Evolutionary conservation across 2,329 filamentous ascomycete species (phyloP), one percentile per base, ranked within the genome.

Genomic region (Fusarium circinatum): DNA sequence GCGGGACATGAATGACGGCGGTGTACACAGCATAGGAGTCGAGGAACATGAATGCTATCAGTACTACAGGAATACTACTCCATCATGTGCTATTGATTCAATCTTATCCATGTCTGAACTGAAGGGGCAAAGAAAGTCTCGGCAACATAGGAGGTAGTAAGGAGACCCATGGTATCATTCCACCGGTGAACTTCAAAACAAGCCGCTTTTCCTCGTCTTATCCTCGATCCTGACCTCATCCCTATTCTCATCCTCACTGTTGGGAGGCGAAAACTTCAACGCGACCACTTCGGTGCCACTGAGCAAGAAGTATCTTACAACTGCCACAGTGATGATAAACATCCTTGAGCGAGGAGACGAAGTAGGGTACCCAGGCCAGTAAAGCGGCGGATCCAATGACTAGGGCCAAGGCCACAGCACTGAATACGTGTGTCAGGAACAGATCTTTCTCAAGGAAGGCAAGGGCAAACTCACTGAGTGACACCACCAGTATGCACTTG

Each of bases 321-420:
- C 74, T 71, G 18, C 70, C 61, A 34, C 76, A 78, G 17, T 57
- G 42, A 60, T 78, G 76, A n/a, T 71, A 51, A 8, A 76, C 75
- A 57, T 78, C 72, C 45, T 78, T 78, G 15, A 75, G 47, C 1
- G 47, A 58, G 15, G 30, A 17, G 61, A 78, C 71, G 38, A 41
- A 65, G 41, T 76, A 78, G 0, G 76, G 74, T 4, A 51, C 0
- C 26, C 26, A 48, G 10, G 20, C 9, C 26, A 48, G 26, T 12
- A 15, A 12, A 48, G 11, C 3, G 26, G 18, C 18, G 24, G n/a
- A 18, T 1, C 6, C 0, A 8, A 48, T 0, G 20, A 2, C 4
- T 15, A 17, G 1, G 26, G 1, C 0, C 26, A 10, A 10, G 26
- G 45, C 45, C 9, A 7, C 3, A 22, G 3, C 6, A 22, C 45